These are phyloP conservation scores for Colletotrichum abscissum DNA, from an alignment of 2,329 filamentous ascomycete genomes.

Conservation along the genomic window DNA sequence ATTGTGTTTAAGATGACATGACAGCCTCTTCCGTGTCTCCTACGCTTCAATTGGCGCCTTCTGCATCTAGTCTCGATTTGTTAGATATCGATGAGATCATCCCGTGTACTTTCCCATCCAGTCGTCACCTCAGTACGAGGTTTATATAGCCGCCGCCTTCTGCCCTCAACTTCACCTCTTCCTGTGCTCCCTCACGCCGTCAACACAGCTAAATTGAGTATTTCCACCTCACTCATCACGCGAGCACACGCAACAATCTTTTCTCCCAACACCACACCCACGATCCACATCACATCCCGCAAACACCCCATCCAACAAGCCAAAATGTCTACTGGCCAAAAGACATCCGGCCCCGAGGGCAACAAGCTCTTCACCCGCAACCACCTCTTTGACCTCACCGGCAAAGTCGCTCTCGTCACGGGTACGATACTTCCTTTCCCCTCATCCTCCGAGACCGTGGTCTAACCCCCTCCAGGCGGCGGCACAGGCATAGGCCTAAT, in stretches of 20 bases:
- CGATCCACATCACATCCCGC: background rate
- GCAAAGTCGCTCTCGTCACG: conserved; percentile 58
- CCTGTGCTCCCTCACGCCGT: background rate
- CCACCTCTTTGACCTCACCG: conserved; percentile 54
- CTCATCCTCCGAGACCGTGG: background rate
- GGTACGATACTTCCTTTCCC: conserved; percentile 41
- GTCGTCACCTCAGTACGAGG: background rate
- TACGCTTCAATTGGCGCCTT: background rate
- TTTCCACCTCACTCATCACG: background rate
- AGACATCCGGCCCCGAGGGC: conserved; percentile 38
- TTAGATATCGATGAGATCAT: conserved; percentile 30
- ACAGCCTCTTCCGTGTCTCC: background rate
- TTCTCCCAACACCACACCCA: background rate
- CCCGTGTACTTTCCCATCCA: background rate
- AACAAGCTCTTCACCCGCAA: conserved; percentile 47
- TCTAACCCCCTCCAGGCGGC: conserved; percentile 48
- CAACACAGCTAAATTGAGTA: background rate
- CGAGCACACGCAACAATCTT: background rate
- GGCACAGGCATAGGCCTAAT: conserved; percentile 76
- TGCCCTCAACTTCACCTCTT: background rate
- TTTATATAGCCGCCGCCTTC: conserved; percentile 12
- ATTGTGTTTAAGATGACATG: background rate
- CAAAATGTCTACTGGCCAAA: conserved; percentile 31
- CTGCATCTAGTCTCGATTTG: background rate
- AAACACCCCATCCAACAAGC: background rate